Evolutionary conservation across 345 rosid genomes (phyloP), one percentile per base, ranked within the genome.

Genomic region (Trapa bicornis): DNA sequence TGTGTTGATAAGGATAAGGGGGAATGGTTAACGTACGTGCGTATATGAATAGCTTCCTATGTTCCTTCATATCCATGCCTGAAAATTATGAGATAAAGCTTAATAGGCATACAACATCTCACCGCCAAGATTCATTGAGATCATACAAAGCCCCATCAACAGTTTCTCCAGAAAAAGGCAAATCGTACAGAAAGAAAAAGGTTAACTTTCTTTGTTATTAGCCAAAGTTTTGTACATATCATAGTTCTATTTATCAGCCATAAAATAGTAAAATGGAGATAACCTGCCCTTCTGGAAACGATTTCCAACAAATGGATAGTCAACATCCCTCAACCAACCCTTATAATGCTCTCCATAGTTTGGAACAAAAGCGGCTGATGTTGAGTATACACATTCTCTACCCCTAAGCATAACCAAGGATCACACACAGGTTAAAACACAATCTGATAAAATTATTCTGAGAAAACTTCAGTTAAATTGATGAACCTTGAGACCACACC

Each of bases 271-370:
- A 35, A n/a, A 29, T 17, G 2, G 2, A 38, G 60, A 42, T 32
- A 48, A 94, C 97, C 99, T 87, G 75, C 87, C 97, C 80, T 89
- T 97, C 78, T 87, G 99, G 79, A 78, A 94, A 72, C 89, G 99
- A 66, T 91, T 89, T 68, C 96, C 97, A 68, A 91, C 87, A 74
- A 82, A 94, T 61, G 99, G 97, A 78, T 91, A 91, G 75, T 91
- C 99, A 66, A 91, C 82, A 79, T 94, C 99, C 74, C 95, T 82
- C 78, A 91, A 74, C 70, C 96, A 86, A 39, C 96, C 97, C 81
- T 90, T 43, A 68, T 75, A 74, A 94, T 87, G 87, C 87, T 89
- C 73, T 94, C 99, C 96, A 94, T 94, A 35, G 87, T 89, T 77
- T 89, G 99, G 73, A 89, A 84, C 69, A 91, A 60, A 70, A 89